Base-by-base conservation (phyloP, 2,329 filamentous ascomycete genomes). In the Massarina eburnea region DNA sequence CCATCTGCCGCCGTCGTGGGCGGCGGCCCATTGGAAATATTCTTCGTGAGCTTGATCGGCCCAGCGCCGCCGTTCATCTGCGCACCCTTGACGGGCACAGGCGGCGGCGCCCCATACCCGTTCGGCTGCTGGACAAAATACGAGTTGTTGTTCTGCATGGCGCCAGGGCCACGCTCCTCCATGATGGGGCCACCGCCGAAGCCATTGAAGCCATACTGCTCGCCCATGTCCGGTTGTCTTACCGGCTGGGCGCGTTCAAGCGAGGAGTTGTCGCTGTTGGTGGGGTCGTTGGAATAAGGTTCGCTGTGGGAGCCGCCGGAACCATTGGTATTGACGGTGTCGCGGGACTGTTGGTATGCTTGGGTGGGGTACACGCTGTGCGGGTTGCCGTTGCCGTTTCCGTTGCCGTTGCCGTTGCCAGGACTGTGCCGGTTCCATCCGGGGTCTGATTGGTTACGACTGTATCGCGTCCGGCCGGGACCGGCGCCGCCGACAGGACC, bases 201-300 rank as follows among this genome's bases (percentile, higher is more conserved):
- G 2, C 76, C 76, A 20, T 66, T 71, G 52, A 85, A 85, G 40
- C 86, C 86, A 58, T 89, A 89, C 46, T 73, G 61, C 41, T 71
- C 59, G 38, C 62, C 61, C 45, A 67, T 35, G 32, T 72, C 61
- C 37, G 70, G 68, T 30, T 70, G 51, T 35, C 70, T 56, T 42
- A 61, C 63, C 6, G 52, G 72, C 58, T 80, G 80, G 27, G 84
- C 76, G 51, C 89, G 85, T 65, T 96, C 89, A 57, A 95, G 82
- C 1, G 90, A 95, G 73, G 89, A 95, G 73, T 95, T 95, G 65
- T 96, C 88, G 64, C 91, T 96, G 73, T 88, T 94, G 73, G 88
- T 94, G 74, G 89, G 91, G 65, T 96, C 91, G 48, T 90, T 95
- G 54, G 86, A 85, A 69, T 94, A 85, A 10, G 84, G 84, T 46